A percentile compares a stretch with the other conserved stretches of the same genome.
Evolutionary conservation across 2,329 filamentous ascomycete species (phyloP).

Genomic region (Pseudogymnoascus pannorum): DNA sequence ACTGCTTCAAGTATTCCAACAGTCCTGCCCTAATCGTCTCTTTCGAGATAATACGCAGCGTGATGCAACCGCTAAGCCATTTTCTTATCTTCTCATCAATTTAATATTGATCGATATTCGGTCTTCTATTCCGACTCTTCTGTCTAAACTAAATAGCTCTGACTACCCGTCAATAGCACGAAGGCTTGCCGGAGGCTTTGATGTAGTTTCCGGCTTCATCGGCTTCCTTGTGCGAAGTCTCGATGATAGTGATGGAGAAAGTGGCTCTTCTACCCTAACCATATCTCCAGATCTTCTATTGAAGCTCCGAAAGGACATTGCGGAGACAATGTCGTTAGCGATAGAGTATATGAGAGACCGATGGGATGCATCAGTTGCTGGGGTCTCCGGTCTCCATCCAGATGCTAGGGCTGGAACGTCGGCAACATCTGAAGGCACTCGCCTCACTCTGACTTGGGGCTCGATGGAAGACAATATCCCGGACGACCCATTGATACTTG

Average conservation of each 20-base stretch:
- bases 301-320: conserved; percentile 51
- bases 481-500: conserved; percentile 52
- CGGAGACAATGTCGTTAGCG: conserved; percentile 55
- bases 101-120: conserved; percentile 60
- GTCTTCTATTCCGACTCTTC: conserved; percentile 52
- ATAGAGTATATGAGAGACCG: conserved; percentile 62
- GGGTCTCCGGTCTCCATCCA: conserved; percentile 53
- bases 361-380: conserved; percentile 61
- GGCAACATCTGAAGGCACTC: conserved; percentile 37
- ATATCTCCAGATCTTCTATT: conserved; percentile 54
- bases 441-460: conserved; percentile 51
- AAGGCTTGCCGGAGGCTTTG: conserved; percentile 53
- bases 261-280: conserved; percentile 31
- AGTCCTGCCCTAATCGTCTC: conserved; percentile 39
- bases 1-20: conserved; percentile 49
- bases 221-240: conserved; percentile 48
- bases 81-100: conserved; percentile 56
- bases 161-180: conserved; percentile 43
- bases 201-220: conserved; percentile 53
- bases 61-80: conserved; percentile 39
- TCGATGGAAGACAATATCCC: conserved; percentile 38
- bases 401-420: conserved; percentile 41
- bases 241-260: conserved; percentile 47
- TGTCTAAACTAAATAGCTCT: conserved; percentile 49
- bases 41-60: conserved; percentile 38